phyloP scores from a whole-genome alignment of 1,284 basidiomycete species.

The Heterobasidion annosum region DNA sequence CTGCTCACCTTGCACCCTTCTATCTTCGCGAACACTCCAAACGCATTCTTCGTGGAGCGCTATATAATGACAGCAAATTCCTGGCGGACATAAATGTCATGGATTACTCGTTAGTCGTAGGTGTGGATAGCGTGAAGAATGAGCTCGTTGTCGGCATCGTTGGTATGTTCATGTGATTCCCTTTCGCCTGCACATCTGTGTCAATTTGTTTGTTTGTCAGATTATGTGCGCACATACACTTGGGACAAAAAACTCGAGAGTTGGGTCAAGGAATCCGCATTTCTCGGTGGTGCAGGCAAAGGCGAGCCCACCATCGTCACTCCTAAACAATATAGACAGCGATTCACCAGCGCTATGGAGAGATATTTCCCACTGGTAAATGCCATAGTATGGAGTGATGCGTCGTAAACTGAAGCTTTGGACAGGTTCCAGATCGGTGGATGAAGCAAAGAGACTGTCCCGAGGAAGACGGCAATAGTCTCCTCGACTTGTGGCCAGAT shows the following conservation, averaged over 20 bases:
- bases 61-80: slow-evolving; percentile 94
- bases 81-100: slow-evolving; percentile 95
- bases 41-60: slow-evolving; percentile 81
- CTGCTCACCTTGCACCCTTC: slow-evolving; percentile 71
- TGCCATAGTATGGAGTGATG: slow-evolving; percentile 3
- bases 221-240: slow-evolving; percentile 90
- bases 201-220: slow-evolving; percentile 27
- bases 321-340: slow-evolving; percentile 75
- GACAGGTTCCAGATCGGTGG: slow-evolving; percentile 77
- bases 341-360: slow-evolving; percentile 90
- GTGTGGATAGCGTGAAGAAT: slow-evolving; percentile 77
- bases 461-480: slow-evolving; percentile 58
- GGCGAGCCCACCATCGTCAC: slow-evolving; percentile 93
- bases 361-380: slow-evolving; percentile 80
- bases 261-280: slow-evolving; percentile 93
- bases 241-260: slow-evolving; percentile 99
- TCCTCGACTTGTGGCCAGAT: slow-evolving; percentile 42
- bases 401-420: slow-evolving; percentile 7
- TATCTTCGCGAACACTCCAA: slow-evolving; percentile 96
- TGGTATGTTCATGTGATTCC: slow-evolving; percentile 38
- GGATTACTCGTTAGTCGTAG: slow-evolving; percentile 98
- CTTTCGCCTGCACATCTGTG: slow-evolving; percentile 8
- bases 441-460: slow-evolving; percentile 74
- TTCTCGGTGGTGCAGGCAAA: slow-evolving; percentile 72
- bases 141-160: slow-evolving; percentile 96